Evolutionary conservation across 768 basidiomycete species (phyloP).

Genomic region (Lentinula sp.): DNA sequence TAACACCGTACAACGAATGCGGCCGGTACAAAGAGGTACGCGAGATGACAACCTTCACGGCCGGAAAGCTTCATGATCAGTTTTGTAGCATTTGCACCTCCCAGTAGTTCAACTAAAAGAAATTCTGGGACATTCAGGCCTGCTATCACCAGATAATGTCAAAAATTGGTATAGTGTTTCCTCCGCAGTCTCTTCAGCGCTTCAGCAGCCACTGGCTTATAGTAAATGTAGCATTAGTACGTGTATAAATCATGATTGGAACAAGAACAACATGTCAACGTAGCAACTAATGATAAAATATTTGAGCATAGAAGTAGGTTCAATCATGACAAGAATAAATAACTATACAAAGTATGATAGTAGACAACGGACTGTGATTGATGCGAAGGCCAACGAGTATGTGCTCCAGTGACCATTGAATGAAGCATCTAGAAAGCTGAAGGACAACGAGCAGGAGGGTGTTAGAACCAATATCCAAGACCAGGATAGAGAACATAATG

Average conservation of each 20-base stretch:
- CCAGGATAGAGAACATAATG: not conserved
- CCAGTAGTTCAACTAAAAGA: not conserved
- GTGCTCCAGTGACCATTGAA: not conserved
- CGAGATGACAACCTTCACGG: not conserved
- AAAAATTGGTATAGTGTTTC: too few relatives aligned
- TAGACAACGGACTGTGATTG: not conserved
- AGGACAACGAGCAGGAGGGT: not conserved
- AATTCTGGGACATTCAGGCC: conserved; percentile 9
- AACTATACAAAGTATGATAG: not conserved
- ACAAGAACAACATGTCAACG: not conserved
- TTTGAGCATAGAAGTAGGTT: not conserved
- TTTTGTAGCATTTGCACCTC: conserved; percentile 4
- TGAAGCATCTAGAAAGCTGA: not conserved
- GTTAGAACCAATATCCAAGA: not conserved
- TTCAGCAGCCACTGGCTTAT: too few relatives aligned
- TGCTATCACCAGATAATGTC: not conserved
- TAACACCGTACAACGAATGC: conserved; percentile 11
- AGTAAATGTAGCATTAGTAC: not conserved
- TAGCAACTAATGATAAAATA: not conserved
- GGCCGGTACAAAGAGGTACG: conserved; percentile 14
- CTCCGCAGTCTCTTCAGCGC: too few relatives aligned
- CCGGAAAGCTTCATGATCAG: not conserved
- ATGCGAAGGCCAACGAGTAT: not conserved
- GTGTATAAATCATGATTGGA: not conserved
- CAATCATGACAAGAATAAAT: not conserved